Percentiles rank a stretch among this genome's conserved stretches.
Evolutionary conservation across 768 basidiomycete genomes (phyloP).

Genomic region (Sporobolomyces roseus): DNA sequence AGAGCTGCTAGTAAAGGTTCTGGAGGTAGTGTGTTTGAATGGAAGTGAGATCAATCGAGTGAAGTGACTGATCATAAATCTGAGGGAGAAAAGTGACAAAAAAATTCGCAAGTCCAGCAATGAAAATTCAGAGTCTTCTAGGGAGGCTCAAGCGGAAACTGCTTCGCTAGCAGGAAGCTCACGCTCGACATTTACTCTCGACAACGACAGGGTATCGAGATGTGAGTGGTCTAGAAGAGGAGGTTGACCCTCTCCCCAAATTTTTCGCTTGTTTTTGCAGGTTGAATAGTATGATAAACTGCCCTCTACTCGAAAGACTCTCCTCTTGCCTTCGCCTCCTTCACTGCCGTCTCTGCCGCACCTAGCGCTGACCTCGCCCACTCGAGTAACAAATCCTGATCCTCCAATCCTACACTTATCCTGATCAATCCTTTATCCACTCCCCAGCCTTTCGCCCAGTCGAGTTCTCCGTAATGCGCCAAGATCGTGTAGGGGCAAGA

Average conservation of each 20-base stretch:
- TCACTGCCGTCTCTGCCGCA: slow-evolving; percentile 61
- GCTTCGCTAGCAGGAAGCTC: too few relatives aligned
- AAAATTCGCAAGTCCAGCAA: too few relatives aligned
- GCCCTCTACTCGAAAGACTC: slow-evolving; percentile 9
- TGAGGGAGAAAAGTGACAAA: too few relatives aligned
- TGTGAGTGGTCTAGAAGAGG: not conserved
- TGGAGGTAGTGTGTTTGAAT: too few relatives aligned
- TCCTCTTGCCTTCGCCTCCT: slow-evolving; percentile 13
- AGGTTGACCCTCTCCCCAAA: not conserved
- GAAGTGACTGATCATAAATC: too few relatives aligned
- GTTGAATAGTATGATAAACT: too few relatives aligned
- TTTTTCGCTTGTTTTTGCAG: slow-evolving; percentile 10
- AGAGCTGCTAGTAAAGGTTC: too few relatives aligned
- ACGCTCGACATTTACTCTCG: too few relatives aligned
- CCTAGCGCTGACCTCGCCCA: slow-evolving; percentile 64
- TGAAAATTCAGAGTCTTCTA: too few relatives aligned
- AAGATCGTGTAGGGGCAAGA: slow-evolving; percentile 90
- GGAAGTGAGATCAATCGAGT: too few relatives aligned
- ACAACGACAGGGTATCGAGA: too few relatives aligned
- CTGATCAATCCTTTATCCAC: slow-evolving; percentile 80
- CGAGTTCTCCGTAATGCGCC: slow-evolving; percentile 81
- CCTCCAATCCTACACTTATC: slow-evolving; percentile 88
- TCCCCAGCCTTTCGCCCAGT: slow-evolving; percentile 83
- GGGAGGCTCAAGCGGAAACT: too few relatives aligned
- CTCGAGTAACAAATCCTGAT: slow-evolving; percentile 56